Evolutionary conservation across 495 filamentous ascomycete genomes (phyloP).

Genomic region (Penicillium flavigenum): DNA sequence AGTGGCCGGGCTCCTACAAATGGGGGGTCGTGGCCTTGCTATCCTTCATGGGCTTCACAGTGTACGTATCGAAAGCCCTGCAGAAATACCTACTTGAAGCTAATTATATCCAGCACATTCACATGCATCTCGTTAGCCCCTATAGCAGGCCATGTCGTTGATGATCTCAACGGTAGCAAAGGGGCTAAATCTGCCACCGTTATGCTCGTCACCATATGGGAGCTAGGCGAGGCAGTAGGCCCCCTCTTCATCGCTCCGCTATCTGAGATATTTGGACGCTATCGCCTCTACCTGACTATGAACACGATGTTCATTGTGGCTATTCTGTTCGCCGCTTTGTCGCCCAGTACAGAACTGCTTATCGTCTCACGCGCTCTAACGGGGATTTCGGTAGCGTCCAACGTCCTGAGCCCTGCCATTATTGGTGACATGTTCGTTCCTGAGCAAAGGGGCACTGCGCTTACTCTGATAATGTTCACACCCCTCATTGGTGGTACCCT

Average conservation of each 20-base stretch:
- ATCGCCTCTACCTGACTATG: neutral
- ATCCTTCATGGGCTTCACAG: neutral
- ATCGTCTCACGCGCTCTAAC: neutral
- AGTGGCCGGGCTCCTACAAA: neutral
- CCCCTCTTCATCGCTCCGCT: neutral
- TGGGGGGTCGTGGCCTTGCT: conserved; percentile 1
- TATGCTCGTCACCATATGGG: conserved; percentile 1
- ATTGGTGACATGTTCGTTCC: conserved; percentile 1
- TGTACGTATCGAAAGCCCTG: neutral
- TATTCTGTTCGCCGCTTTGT: neutral
- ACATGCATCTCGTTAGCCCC: conserved; percentile 1
- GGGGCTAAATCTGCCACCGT: conserved; percentile 1
- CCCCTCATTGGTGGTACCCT: neutral
- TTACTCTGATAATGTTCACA: conserved; percentile 1
- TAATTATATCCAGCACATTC: neutral
- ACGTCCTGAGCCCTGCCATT: neutral
- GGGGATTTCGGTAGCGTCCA: neutral
- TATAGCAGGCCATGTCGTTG: neutral
- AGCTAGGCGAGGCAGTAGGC: conserved; percentile 2
- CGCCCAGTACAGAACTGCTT: neutral
- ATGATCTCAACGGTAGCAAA: neutral
- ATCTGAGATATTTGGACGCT: conserved; percentile 3
- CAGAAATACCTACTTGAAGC: neutral
- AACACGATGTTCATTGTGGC: neutral
- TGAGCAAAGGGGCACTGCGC: conserved; percentile 1